Evolutionary conservation across 805 yeast species (phyloP), one percentile per base, ranked within the genome.

Genomic region (Ogataea chonburiensis): DNA sequence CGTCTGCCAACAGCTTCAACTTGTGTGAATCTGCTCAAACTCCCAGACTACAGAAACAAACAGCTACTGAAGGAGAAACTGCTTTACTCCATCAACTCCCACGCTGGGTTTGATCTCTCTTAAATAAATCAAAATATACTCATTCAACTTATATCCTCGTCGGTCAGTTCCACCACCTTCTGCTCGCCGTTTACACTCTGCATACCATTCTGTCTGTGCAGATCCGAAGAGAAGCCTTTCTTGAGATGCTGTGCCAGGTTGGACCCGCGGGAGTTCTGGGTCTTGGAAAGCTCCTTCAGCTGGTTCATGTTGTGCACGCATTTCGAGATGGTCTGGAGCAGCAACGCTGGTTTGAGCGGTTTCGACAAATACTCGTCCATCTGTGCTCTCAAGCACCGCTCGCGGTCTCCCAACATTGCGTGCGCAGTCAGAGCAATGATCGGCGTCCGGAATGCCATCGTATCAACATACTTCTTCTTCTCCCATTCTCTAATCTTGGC

Each of bases 321-420:
- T 58, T 85, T 86, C 45, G 81, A 79, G 41, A 86, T 86, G 5
- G 95, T 86, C 61, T 86, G 95, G 55, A 86, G 77, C 55, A 86
- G 67, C 41, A 86, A 65, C 45, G 83, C 79, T 1, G 95, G 95
- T 55, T 86, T 87, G 60, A 86, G 68, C 1, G 96, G 96, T 58
- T 86, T 86, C 8, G 93, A 82, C 31, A 86, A 74, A 55, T 87
- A 86, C 57, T 87, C 96, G 60, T 86, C 95, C 96, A 86, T 86
- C 45, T 88, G 94, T 25, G 88, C 88, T 44, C 84, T 84, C 60
- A 86, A 67, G 42, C 95, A 86, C 50, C 83, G 72, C 56, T 86
- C 96, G 34, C 95, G 68, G 60, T 87, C 95, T 31, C 95, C 96
- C 66, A 86, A 69, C 96, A 86, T 87, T 3, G 96, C 96, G 60